Conservation (phyloP, 208 protist genomes). For the Acanthamoeba sp. region DNA sequence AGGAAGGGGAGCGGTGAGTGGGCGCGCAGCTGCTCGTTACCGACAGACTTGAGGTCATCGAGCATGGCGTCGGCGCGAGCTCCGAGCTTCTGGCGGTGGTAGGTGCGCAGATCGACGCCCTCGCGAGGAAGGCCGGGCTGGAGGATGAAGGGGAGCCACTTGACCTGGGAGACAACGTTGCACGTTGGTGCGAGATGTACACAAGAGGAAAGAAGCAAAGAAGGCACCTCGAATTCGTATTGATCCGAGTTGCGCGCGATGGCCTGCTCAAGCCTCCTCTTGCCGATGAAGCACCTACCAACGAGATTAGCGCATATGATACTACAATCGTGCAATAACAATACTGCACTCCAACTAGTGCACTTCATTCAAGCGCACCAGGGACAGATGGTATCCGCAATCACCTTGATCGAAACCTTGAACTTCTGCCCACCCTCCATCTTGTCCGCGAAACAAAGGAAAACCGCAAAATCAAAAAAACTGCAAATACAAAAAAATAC, state of each 20-base stretch:
- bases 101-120: not conserved
- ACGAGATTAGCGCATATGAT: not conserved
- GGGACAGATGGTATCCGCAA: not conserved
- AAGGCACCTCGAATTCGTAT: not conserved
- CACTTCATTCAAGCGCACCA: not conserved
- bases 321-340: not conserved
- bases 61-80: not conserved
- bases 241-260: slow-evolving; percentile 2
- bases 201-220: too few species aligned
- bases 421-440: slow-evolving; percentile 5
- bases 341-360: too few species aligned
- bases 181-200: not conserved
- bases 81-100: slow-evolving; percentile 13
- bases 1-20: too few species aligned
- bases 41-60: not conserved
- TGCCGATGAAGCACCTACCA: slow-evolving; percentile 47
- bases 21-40: not conserved
- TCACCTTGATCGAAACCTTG: slow-evolving; percentile 4
- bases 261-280: slow-evolving; percentile 37
- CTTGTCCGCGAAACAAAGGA: not conserved
- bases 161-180: slow-evolving; percentile 16
- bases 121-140: slow-evolving; percentile 10
- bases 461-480: not conserved
- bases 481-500: not conserved
- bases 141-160: slow-evolving; percentile 19